phyloP scores from a whole-genome alignment of 2,329 filamentous ascomycete species.

The Pseudocercospora macadamiae region DNA sequence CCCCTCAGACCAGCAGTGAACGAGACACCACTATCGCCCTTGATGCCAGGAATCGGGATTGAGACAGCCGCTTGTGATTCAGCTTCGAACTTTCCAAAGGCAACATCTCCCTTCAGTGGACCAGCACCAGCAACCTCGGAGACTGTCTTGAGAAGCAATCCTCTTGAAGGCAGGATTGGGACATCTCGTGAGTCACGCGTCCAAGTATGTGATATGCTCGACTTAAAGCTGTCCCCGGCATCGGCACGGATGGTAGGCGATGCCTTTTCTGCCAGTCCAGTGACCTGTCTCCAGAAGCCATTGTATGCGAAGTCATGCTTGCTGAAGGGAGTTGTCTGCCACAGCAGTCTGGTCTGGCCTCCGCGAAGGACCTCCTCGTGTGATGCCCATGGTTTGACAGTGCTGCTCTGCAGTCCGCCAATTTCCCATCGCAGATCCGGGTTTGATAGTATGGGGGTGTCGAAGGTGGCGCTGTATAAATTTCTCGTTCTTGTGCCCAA shows the following conservation, averaged over 20 bases:
- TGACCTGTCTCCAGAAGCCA: slow-evolving; percentile 85
- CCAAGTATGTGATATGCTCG: slow-evolving; percentile 79
- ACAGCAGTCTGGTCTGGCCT: slow-evolving; percentile 74
- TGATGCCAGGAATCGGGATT: slow-evolving; percentile 69
- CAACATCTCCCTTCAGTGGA: slow-evolving; percentile 81
- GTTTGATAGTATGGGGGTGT: slow-evolving; percentile 80
- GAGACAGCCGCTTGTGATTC: slow-evolving; percentile 78
- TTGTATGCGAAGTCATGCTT: slow-evolving; percentile 80
- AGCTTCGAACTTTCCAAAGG: slow-evolving; percentile 90
- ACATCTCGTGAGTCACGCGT: slow-evolving; percentile 80
- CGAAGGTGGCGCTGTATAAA: slow-evolving; percentile 84
- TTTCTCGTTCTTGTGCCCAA: slow-evolving; percentile 88
- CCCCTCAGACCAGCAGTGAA: slow-evolving; percentile 80
- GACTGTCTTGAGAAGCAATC: slow-evolving; percentile 58
- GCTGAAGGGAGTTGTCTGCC: slow-evolving; percentile 63
- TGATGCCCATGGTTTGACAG: slow-evolving; percentile 88
- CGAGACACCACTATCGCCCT: slow-evolving; percentile 74
- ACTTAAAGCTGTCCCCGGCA: slow-evolving; percentile 90
- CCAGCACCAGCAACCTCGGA: slow-evolving; percentile 42
- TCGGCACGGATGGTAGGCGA: slow-evolving; percentile 81
- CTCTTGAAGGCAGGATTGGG: slow-evolving; percentile 78
- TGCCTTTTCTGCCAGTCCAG: slow-evolving; percentile 72
- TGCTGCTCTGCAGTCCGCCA: slow-evolving; percentile 78
- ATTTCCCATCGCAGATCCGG: slow-evolving; percentile 78
- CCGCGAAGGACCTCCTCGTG: slow-evolving; percentile 89